Evolutionary conservation across 768 basidiomycete species (phyloP), one percentile per base, ranked within the genome.

Genomic region (Trametes meyenii): DNA sequence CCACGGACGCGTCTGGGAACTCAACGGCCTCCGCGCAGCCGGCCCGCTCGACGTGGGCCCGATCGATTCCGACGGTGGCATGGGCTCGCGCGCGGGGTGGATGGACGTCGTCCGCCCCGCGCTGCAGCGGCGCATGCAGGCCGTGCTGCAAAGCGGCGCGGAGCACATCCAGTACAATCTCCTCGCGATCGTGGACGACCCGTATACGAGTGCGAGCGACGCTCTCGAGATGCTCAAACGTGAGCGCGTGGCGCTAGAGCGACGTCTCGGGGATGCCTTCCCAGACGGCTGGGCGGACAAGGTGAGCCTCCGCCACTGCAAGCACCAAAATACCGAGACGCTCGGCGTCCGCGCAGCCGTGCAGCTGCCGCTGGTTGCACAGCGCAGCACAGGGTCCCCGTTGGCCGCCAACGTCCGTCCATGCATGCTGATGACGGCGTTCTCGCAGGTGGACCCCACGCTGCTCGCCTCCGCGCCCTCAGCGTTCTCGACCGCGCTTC

Each of bases 1-100:
- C 1, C 74, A 79, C 66, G 85, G 85, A 8, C 85, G 85, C 64
- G 85, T 87, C n/a, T 88, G 85, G 85, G 85, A 88, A 70, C 79
- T 88, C 53, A 85, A 87, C 67, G 86, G 86, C 13, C 77, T 87
- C 55, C 85, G 84, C 38, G 23, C 58, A 60, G 77, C 81, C 1
- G 85, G 83, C 0, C 85, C 86, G 5, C 73, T 88, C 10, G 85
- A 86, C 70, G 85, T 87, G 23, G 85, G 85, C 40, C 85, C 85
- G 66, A 68, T 86, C 26, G 66, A 71, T 6, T 42, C 56, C 11
- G 59, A 36, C n/a, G 69, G 19, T 21, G 17, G 58, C 6, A 35
- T 14, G 14, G 29, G 29, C 29, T 39, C 60, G 24, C 53, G 63
- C 42, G 33, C 63, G 36, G 64, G 63, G 2, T 88, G 86, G 86